Evolutionary conservation across 148 eudicot genomes (phyloP), one percentile per base, ranked within the genome.

Genomic region (Arctostaphylos glauca): DNA sequence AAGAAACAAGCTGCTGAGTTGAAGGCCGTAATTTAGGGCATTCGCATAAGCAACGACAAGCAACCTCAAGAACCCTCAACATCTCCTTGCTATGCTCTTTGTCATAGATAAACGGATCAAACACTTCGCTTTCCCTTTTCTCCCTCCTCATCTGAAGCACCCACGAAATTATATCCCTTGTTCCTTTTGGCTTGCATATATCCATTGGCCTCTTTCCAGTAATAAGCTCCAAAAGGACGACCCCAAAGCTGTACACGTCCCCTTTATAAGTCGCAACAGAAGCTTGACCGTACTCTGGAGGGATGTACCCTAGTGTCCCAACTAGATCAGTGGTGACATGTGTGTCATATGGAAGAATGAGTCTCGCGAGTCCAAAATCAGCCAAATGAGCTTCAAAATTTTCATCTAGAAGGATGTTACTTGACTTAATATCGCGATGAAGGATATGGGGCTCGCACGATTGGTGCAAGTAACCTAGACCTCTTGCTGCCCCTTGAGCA

Each of bases 261-360:
- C 92, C 92, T 71, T 88, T 90, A 71, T 85, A 90, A n/a, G 84
- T 88, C 10, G 92, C 92, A 55, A 88, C 89, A 3, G 90, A 82
- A 56, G 92, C 90, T 80, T 90, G 92, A 23, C 89, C 81, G 50
- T 90, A 90, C 66, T 90, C 92, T 0, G 92, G 92, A 62, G 92
- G 92, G 46, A 90, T 90, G 62, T 90, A 90, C 41, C 92, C 92
- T 62, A 90, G 80, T 5, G 92, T 90, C 74, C 92, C 92, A 21
- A 90, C 92, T 62, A 90, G 88, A 79, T 88, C 92, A 5, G 92
- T 90, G 3, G 89, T 86, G 31, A 90, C 90, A 79, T 90, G 92
- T 4, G 89, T 90, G 59, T 88, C 89, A 47, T 85, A 88, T 3
- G 88, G 88, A 47, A 76, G 87, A 64, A 90, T 84, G 52, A 90